Percentiles rank a stretch among this genome's conserved stretches.
Evolutionary conservation across 441 rosid species (phyloP).

Genomic region (Pelargonium fulgidum): DNA sequence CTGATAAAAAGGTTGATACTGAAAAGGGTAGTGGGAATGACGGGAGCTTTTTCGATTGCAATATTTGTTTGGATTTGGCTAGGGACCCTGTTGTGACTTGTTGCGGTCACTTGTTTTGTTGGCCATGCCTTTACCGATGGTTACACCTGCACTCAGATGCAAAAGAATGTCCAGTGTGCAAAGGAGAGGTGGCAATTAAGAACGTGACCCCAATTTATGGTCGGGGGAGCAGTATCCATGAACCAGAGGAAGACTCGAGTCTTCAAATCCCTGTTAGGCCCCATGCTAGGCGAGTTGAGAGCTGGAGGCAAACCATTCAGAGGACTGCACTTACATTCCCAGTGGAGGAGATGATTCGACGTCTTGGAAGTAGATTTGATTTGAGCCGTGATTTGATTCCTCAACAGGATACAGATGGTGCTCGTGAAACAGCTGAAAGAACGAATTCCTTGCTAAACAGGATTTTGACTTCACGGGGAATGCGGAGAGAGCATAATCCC

Average conservation of each 20-base stretch:
- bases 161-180: constrained; percentile 90
- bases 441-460: constrained; percentile 43
- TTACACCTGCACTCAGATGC: constrained; percentile 67
- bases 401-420: constrained; percentile 44
- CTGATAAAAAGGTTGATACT: constrained; percentile 49
- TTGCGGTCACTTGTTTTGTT: constrained; percentile 92
- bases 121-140: constrained; percentile 89
- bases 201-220: constrained; percentile 87
- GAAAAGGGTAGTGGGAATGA: constrained; percentile 55
- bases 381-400: constrained; percentile 46
- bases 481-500: constrained; percentile 60
- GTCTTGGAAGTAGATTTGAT: constrained; percentile 70
- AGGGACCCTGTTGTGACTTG: constrained; percentile 89
- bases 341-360: constrained; percentile 86
- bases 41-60: constrained; percentile 81
- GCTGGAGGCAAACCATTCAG: constrained; percentile 78
- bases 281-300: constrained; percentile 64
- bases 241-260: constrained; percentile 53
- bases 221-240: constrained; percentile 52
- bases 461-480: constrained; percentile 55
- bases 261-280: constrained; percentile 82
- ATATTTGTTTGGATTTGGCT: constrained; percentile 84
- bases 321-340: constrained; percentile 56
- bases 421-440: constrained; percentile 51
- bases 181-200: constrained; percentile 72